phyloP scores from a whole-genome alignment of 2,329 filamentous ascomycete genomes.

The Lachnellula willkommii region DNA sequence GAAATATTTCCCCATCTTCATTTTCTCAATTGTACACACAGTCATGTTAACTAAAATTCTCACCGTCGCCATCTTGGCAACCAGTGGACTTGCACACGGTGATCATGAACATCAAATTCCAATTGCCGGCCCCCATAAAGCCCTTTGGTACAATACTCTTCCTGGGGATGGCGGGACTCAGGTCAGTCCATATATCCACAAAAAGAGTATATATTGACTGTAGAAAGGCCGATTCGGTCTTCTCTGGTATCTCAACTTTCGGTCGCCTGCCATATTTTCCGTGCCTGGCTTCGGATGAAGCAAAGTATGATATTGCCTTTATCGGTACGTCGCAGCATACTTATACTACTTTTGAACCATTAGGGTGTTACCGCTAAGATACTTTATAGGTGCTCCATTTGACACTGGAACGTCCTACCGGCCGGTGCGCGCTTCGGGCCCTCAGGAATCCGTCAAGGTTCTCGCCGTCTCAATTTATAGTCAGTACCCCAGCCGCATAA shows the following conservation, averaged over 20 bases:
- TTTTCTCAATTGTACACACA: constrained; percentile 1
- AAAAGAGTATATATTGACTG: constrained; percentile 12
- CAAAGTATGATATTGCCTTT: constrained; percentile 80
- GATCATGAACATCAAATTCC: constrained; percentile 62
- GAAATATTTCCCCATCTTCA: not conserved
- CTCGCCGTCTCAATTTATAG: constrained; percentile 81
- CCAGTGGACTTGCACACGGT: constrained; percentile 84
- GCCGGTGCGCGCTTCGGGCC: constrained; percentile 81
- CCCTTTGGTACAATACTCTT: constrained; percentile 76
- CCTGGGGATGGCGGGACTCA: constrained; percentile 82
- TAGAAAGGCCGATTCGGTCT: constrained; percentile 72
- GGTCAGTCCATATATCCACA: constrained; percentile 37
- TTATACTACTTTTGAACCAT: constrained; percentile 4
- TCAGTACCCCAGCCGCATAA: constrained; percentile 42
- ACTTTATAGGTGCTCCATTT: constrained; percentile 63
- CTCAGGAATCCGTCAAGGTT: constrained; percentile 80
- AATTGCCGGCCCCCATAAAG: constrained; percentile 59
- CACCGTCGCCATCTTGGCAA: constrained; percentile 20
- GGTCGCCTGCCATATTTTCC: constrained; percentile 72
- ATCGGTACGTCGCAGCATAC: constrained; percentile 49
- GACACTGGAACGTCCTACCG: constrained; percentile 83
- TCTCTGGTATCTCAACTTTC: constrained; percentile 83
- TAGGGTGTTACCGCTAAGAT: constrained; percentile 12
- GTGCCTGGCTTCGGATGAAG: constrained; percentile 64
- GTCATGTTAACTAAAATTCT: constrained; percentile 28